Base-by-base conservation (phyloP, 371 early-diverging fungal species). In the Mortierella sp. region DNA sequence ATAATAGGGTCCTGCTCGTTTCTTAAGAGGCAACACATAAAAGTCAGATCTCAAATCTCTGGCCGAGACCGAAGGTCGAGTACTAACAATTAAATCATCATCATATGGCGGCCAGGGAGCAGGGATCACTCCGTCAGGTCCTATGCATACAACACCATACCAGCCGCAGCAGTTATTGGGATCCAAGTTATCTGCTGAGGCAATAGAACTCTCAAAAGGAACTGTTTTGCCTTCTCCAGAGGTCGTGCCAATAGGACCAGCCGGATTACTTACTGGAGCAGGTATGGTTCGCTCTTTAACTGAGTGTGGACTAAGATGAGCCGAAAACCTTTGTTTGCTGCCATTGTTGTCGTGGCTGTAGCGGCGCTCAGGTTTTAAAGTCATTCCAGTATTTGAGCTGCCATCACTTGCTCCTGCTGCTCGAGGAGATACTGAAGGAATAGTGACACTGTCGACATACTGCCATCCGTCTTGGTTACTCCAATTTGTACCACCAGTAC, bases 391-490 rank as follows among this genome's bases (percentile, higher is more conserved):
- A 3, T 9, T 4, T 3, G 3, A 9, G 57, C 28, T 57, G 26
- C 28, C 5, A 24, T 10, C 16, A 12, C 22, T 16, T 26, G 5
- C 30, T 5, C 30, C 5, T 35, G 30, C 9, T 65, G 22, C 40
- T 18, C 39, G 24, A 20, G 52, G 35, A 9, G 49, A 8, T 20
- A n/a, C 24, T 5, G 47, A 10, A 3, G 64, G 65, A 60, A 69
- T 66, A 2, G 59, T 47, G 10, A 70, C 66, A 35, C 70, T 78
- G 16, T 78, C 70, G 5, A 70, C 73, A 47, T 65, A 75, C 37
- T 79, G 71, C 79, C 75, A 79, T 61, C 79, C 75, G 32, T 79
- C 75, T 26, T 74, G 71, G 30, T 68, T 73, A 45, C 65, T 79
- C 72, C 79, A 79, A 14, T 67, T 24, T 14, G 35, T 37, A 4